Evolutionary conservation across 2,329 filamentous ascomycete species (phyloP).

Genomic region (Colletotrichum paranaense): DNA sequence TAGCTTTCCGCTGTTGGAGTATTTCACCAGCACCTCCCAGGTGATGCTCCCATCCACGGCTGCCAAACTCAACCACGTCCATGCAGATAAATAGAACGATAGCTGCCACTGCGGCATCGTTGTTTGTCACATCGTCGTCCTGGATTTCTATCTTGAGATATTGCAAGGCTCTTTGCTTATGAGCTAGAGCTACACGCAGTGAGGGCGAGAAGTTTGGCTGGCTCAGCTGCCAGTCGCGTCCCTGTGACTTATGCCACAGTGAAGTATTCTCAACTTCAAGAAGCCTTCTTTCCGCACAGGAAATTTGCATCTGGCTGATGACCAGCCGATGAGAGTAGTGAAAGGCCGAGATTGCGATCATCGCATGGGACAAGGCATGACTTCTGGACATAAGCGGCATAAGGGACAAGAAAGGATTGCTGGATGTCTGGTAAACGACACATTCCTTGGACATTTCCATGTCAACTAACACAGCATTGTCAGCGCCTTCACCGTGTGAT

Average conservation of each 20-base stretch:
- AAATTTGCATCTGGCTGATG: neutral
- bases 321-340: slow-evolving; percentile 27
- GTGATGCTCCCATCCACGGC: slow-evolving; percentile 29
- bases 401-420: slow-evolving; percentile 26
- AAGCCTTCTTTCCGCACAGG: neutral
- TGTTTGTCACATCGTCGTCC: neutral
- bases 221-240: slow-evolving; percentile 9
- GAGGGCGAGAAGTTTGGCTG: neutral
- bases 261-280: neutral
- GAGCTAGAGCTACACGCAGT: slow-evolving; percentile 9
- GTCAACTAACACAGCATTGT: slow-evolving; percentile 8
- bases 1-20: neutral
- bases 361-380: slow-evolving; percentile 12
- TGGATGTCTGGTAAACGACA: slow-evolving; percentile 29
- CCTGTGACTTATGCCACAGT: slow-evolving; percentile 1
- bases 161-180: slow-evolving; percentile 24
- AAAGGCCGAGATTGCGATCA: slow-evolving; percentile 28
- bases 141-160: slow-evolving; percentile 1
- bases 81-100: slow-evolving; percentile 30
- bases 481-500: neutral
- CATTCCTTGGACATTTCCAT: slow-evolving; percentile 29
- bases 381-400: slow-evolving; percentile 25
- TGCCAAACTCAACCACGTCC: slow-evolving; percentile 29
- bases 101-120: slow-evolving; percentile 23
- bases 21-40: slow-evolving; percentile 20